Conservation (phyloP, 768 basidiomycete genomes). For the Termitomyces sp. region DNA sequence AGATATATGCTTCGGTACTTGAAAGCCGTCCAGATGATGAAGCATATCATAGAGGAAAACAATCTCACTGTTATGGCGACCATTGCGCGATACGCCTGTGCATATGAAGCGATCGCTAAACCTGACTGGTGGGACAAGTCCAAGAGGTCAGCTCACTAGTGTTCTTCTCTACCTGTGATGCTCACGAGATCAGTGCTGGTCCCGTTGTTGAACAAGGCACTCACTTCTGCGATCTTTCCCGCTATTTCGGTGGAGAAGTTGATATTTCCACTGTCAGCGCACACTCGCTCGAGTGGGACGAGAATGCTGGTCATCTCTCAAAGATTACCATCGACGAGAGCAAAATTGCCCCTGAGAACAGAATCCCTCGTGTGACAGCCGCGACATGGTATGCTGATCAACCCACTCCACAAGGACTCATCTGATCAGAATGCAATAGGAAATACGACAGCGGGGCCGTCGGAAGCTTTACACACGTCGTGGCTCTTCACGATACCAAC, state of each 20-base stretch:
- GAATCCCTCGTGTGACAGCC: slow-evolving; percentile 89
- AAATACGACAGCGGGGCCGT: slow-evolving; percentile 96
- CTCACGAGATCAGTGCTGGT: slow-evolving; percentile 46
- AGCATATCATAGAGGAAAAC: slow-evolving; percentile 91
- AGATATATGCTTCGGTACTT: slow-evolving; percentile 95
- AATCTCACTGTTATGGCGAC: slow-evolving; percentile 94
- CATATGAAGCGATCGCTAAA: slow-evolving; percentile 75
- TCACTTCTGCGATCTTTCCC: slow-evolving; percentile 94
- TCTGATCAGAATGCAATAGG: slow-evolving; percentile 33
- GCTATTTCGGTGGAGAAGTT: slow-evolving; percentile 96
- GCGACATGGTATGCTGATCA: slow-evolving; percentile 68
- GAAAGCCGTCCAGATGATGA: slow-evolving; percentile 94
- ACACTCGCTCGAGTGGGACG: slow-evolving; percentile 90
- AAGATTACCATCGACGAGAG: slow-evolving; percentile 82
- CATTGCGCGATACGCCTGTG: slow-evolving; percentile 89
- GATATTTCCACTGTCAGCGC: slow-evolving; percentile 77
- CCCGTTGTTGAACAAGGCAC: slow-evolving; percentile 91
- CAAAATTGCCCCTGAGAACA: slow-evolving; percentile 78
- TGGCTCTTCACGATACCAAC: slow-evolving; percentile 85
- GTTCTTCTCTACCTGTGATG: background rate
- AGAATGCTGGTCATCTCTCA: slow-evolving; percentile 78
- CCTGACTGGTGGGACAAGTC: slow-evolving; percentile 94
- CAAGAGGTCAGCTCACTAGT: slow-evolving; percentile 45
- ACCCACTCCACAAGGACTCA: background rate
- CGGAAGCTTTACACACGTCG: slow-evolving; percentile 85